Base-by-base conservation (phyloP, 352 stramenopile genomes). In the Phytophthora pisi region DNA sequence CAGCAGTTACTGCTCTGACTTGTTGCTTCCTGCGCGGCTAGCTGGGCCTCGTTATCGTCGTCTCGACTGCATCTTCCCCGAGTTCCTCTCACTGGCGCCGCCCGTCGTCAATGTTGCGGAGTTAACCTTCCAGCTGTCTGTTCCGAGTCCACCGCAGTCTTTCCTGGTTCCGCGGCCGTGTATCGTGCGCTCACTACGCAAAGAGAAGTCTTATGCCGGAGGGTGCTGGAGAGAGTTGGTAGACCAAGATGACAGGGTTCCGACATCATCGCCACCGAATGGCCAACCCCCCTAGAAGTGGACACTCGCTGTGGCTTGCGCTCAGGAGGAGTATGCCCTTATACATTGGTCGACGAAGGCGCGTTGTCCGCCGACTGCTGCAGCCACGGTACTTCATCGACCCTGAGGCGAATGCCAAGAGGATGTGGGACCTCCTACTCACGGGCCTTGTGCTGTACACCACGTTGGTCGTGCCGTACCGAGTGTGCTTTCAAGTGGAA, bases 401-500 rank as follows among this genome's bases (percentile, higher is more conserved):
- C 60, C 87, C 87, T 0, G 81, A 92, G 34, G 74, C 76, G 24
- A 67, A 58, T 7, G 26, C 31, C 18, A 95, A 95, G 64, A 68
- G 81, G 38, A 61, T 77, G 36, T 95, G 87, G 87, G 87, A 93
- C 50, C 15, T 91, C 5, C 31, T 91, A 42, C 68, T 95, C 18
- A 86, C 73, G 18, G 53, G 57, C 9, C 89, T 83, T 49, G 87
- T 95, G 57, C 45, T 93, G 15, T 95, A 95, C 61, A 95, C 84
- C 50, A 90, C 87, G 0, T 77, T 74, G 24, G 54, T 93, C 16
- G 87, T 95, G 11, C 85, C 87, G 0, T 93, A 92, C 47, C 81
- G 87, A 28, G 85, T 95, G 16, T 93, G 85, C 50, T 95, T 95
- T 59, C 75, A 81, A 51, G 74, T 75, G 0, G 85, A 95, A 26